Base-by-base conservation (phyloP, 2,329 filamentous ascomycete species). In the Stagonosporopsis chrysanthemi region DNA sequence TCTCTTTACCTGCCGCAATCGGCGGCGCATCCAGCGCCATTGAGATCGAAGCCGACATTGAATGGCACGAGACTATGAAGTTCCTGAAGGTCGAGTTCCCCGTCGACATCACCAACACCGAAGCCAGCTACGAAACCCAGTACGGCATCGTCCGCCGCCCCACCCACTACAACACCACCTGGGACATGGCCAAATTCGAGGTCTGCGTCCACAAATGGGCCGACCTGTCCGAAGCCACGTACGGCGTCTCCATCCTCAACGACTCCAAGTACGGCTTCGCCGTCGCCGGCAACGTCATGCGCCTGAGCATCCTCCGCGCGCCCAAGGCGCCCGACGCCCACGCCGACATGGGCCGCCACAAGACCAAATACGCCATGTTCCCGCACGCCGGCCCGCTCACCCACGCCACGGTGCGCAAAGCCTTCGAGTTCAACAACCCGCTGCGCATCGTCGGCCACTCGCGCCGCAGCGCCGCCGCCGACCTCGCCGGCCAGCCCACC, bases 41-140 rank as follows among this genome's bases (percentile, higher is more conserved):
- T 15, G 90, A 96, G 63, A 88, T 94, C 62, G 84, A 87, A 38
- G 90, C 89, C 47, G 91, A 96, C 65, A 91, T 98, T n/a, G 91
- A 97, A 73, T 99, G 95, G 95, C 90, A 89, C 66, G 95, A 99
- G 77, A 92, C 87, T 12, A 97, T 95, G 89, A 96, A 95, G 74
- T 98, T 98, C 83, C 85, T 99, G 72, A 99, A 99, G 82, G 94
- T 98, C 47, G 95, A 99, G 75, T 99, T 99, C 79, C 94, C 95
- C 0, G 93, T 97, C 61, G 89, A 96, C 69, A 84, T 98, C 62
- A 86, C 88, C 66, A 97, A 94, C 77, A 96, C 90, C 0, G 92
- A 97, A 77, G 95, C 95, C 29, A 91, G 88, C 12, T 99, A 99
- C 75, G 95, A 99, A 77, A 96, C 92, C 7, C 93, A 97, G 70